These are phyloP conservation scores for Aspergillus funiculosus DNA, from an alignment of 495 filamentous ascomycete species.

Conservation along the genomic window DNA sequence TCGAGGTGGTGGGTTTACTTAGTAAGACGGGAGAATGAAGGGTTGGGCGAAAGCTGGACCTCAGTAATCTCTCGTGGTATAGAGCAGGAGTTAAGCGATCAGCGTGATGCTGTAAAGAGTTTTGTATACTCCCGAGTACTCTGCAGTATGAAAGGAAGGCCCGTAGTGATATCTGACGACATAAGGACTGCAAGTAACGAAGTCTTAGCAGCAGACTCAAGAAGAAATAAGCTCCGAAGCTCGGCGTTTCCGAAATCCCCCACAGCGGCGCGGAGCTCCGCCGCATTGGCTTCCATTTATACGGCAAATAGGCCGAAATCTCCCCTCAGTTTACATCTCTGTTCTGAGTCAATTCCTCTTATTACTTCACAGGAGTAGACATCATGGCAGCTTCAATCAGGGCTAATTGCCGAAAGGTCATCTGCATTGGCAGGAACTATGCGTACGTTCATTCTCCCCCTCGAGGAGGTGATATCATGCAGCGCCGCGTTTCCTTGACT, in stretches of 20 bases:
- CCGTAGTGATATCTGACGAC: not conserved
- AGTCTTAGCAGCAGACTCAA: not conserved
- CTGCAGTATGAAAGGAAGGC: not conserved
- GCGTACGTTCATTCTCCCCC: slow-evolving; percentile 54
- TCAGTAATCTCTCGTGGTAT: too few relatives aligned
- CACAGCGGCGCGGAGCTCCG: slow-evolving; percentile 7
- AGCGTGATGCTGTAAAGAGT: too few relatives aligned
- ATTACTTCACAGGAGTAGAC: not conserved
- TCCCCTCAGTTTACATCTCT: not conserved
- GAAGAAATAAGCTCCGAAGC: slow-evolving; percentile 11
- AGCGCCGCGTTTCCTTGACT: slow-evolving; percentile 2
- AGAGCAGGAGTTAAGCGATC: too few relatives aligned
- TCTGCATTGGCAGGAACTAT: slow-evolving; percentile 98
- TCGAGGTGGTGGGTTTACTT: not conserved
- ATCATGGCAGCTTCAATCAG: slow-evolving; percentile 34
- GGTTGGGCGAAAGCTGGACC: too few relatives aligned
- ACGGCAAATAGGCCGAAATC: not conserved
- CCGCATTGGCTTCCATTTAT: slow-evolving; percentile 6
- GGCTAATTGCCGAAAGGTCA: slow-evolving; percentile 73
- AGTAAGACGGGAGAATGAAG: too few relatives aligned
- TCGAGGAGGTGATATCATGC: slow-evolving; percentile 1
- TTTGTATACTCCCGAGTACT: too few relatives aligned
- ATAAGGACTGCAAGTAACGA: not conserved
- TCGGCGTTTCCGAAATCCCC: slow-evolving; percentile 20
- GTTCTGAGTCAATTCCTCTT: not conserved